phyloP scores from a whole-genome alignment of 139 green algal genomes.

The Bryopsis sp. region DNA sequence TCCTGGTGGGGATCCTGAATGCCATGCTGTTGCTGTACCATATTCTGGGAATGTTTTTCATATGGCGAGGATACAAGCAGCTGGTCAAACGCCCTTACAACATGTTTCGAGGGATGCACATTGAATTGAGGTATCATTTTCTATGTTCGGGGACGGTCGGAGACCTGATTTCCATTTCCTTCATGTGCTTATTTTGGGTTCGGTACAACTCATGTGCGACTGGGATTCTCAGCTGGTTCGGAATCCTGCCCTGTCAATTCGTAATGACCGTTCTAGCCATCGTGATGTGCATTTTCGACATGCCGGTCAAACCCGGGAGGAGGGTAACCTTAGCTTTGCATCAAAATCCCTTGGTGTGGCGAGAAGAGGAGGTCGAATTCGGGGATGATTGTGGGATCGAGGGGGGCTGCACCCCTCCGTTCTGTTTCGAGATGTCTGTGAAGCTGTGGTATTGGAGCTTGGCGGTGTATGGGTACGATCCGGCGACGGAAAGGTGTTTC shows the following conservation, averaged over 20 bases:
- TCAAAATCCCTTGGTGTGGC: neutral
- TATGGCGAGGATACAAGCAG: neutral
- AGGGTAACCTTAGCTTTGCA: neutral
- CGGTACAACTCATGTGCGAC: neutral
- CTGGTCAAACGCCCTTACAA: neutral
- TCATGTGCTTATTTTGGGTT: neutral
- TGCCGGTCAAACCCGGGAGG: neutral
- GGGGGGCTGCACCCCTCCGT: conserved; percentile 22
- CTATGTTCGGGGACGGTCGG: neutral
- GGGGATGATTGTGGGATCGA: neutral
- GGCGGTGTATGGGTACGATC: neutral
- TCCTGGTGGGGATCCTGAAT: neutral
- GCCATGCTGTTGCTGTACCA: neutral
- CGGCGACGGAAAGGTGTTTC: too few species aligned
- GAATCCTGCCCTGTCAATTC: neutral
- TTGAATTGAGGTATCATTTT: neutral
- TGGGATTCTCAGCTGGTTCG: neutral
- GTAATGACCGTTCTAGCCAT: neutral
- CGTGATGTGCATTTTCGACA: neutral
- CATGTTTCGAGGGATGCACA: neutral
- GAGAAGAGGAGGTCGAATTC: neutral
- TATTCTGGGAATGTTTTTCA: neutral
- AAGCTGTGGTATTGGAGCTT: conserved; percentile 24
- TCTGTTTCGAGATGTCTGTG: conserved; percentile 35
- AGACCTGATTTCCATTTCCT: neutral